A percentile compares a stretch with the other conserved stretches of the same genome.
Conservation (phyloP, 2,329 filamentous ascomycete species). For the Botrytis galanthina region DNA sequence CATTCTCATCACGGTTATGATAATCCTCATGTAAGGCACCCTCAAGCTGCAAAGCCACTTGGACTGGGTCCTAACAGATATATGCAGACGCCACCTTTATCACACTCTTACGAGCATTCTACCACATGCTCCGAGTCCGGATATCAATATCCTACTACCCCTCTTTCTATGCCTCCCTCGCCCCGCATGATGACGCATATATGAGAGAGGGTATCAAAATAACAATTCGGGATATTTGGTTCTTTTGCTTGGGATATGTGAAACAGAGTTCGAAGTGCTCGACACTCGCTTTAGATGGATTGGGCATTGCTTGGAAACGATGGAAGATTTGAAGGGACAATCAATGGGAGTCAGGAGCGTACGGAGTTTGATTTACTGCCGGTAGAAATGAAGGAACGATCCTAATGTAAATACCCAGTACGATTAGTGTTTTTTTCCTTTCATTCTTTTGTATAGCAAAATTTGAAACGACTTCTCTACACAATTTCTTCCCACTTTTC, state of each 20-base stretch:
- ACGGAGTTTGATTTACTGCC: slow-evolving; percentile 21
- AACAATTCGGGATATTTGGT: slow-evolving; percentile 22
- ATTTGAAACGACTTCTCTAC: slow-evolving; percentile 14
- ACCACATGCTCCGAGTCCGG: slow-evolving; percentile 59
- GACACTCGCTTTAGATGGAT: slow-evolving; percentile 36
- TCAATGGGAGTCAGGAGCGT: slow-evolving; percentile 33
- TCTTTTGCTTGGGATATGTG: slow-evolving; percentile 19
- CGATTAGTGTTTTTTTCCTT: slow-evolving; percentile 18
- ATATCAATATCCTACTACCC: slow-evolving; percentile 65
- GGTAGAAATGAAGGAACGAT: slow-evolving; percentile 20
- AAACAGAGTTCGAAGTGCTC: slow-evolving; percentile 39
- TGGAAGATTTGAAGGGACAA: slow-evolving; percentile 26
- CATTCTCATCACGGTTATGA: slow-evolving; percentile 61
- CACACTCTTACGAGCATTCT: slow-evolving; percentile 70
- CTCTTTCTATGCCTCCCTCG: slow-evolving; percentile 70
- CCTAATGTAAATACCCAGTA: slow-evolving; percentile 34
- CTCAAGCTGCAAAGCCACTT: slow-evolving; percentile 21
- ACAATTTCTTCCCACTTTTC: neutral
- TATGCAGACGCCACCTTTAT: slow-evolving; percentile 70
- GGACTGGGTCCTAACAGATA: slow-evolving; percentile 27
- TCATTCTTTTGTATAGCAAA: slow-evolving; percentile 14
- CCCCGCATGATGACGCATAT: slow-evolving; percentile 50
- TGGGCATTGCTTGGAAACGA: slow-evolving; percentile 24
- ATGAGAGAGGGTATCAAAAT: slow-evolving; percentile 25
- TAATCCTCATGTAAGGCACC: slow-evolving; percentile 72